Evolutionary conservation across 768 basidiomycete genomes (phyloP), one percentile per base, ranked within the genome.

Genomic region (Mrakia hoshinonis): DNA sequence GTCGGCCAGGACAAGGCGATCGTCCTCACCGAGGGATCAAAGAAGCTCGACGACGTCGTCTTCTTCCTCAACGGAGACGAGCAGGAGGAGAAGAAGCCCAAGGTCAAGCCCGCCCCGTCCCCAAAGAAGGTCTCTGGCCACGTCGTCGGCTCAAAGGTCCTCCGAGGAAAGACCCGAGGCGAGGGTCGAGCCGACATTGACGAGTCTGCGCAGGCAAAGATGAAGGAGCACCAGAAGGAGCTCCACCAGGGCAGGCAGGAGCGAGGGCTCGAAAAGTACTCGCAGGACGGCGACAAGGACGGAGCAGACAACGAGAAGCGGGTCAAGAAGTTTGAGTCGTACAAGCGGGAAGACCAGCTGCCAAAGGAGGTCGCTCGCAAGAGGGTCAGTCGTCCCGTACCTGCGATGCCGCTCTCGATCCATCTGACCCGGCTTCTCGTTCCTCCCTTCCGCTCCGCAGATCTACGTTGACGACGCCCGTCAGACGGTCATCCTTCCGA

Each of bases 291-390:
- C 9, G 87, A 85, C 43, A 90, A 86, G 0, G 81, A 82, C 26
- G 85, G 85, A 51, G 89, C 88, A 18, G 92, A 91, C 75, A 88
- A 93, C 76, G 91, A 91, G 47, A 97, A 98, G 79, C 85, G 87
- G 18, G 94, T 93, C 89, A 95, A 94, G 79, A 86, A 87, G 73
- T 98, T 95, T 82, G 92, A 92, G 81, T 95, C 92, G 76, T 99
- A 97, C 81, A 92, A 92, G 80, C 89, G 94, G 43, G 95, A 99
- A 77, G 90, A 84, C 18, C 94, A 88, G 63, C 79, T 98, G 43
- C 96, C 95, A 2, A 82, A 83, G n/a, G 89, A 92, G 70, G 87
- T 88, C 7, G 90, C 93, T 73, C 84, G 83, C 73, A 79, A 93
- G 61, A 84, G 89, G 79, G 93, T 96, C 78, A 76, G 87, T 81